Evolutionary conservation across 768 basidiomycete genomes (phyloP).

Genomic region (Trametes coccinea): DNA sequence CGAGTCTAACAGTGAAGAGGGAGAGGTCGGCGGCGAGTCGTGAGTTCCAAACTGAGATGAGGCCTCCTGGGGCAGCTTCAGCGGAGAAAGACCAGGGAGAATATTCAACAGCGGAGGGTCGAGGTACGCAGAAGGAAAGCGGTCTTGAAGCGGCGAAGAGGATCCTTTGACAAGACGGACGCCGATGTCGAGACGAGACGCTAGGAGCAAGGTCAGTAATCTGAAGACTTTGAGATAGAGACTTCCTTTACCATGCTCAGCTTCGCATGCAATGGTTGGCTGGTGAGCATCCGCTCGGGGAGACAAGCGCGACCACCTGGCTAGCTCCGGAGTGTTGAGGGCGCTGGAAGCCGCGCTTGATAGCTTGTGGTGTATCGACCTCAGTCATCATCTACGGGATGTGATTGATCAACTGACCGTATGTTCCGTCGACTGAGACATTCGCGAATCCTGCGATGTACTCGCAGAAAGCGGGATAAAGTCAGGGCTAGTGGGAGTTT

Average conservation of each 20-base stretch:
- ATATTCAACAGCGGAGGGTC: conserved; percentile 18
- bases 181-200: neutral
- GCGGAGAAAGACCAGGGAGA: conserved; percentile 20
- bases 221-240: neutral
- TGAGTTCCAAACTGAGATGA: conserved; percentile 5
- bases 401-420: conserved; percentile 1
- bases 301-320: conserved; percentile 3
- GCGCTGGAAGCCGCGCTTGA: conserved; percentile 16
- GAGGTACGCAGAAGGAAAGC: conserved; percentile 14
- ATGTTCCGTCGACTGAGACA: conserved; percentile 11
- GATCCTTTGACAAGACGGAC: neutral
- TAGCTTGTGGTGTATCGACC: neutral
- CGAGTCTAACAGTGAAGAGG: conserved; percentile 12
- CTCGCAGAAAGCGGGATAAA: conserved; percentile 6
- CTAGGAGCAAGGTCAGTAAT: neutral
- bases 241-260: neutral
- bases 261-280: neutral
- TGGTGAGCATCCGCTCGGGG: neutral
- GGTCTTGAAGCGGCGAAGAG: neutral
- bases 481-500: neutral
- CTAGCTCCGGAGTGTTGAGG: conserved; percentile 17
- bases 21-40: conserved; percentile 11
- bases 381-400: neutral
- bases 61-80: conserved; percentile 16
- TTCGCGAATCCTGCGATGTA: conserved; percentile 8